Evolutionary conservation across 129 eudicot species (phyloP).

Genomic region (Artemisia tridentata): DNA sequence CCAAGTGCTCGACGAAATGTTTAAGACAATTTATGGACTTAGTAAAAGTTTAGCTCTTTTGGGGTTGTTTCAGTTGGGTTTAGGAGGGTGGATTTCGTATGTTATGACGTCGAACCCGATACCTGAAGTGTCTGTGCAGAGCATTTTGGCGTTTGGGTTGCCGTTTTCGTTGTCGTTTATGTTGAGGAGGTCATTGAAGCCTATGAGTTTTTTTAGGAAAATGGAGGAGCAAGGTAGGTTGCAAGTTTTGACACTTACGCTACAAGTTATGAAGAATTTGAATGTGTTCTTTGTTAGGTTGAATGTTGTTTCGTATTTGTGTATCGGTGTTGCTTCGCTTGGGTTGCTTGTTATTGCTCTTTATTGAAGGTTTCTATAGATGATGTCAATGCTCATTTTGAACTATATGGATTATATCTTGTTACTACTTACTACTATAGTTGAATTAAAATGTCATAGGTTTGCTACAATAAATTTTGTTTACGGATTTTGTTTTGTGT

Average conservation of each 20-base stretch:
- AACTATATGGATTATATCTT: background rate
- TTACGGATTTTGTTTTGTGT: slow-evolving; percentile 15
- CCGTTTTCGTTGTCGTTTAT: slow-evolving; percentile 69
- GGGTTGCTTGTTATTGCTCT: slow-evolving; percentile 49
- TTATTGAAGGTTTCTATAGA: slow-evolving; percentile 29
- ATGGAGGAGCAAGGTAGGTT: slow-evolving; percentile 84
- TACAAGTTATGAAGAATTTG: slow-evolving; percentile 69
- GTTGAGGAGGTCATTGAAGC: slow-evolving; percentile 67
- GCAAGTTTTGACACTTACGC: slow-evolving; percentile 71
- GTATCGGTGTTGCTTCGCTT: slow-evolving; percentile 63
- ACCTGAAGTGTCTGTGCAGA: slow-evolving; percentile 49
- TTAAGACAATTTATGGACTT: slow-evolving; percentile 51
- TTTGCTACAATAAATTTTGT: slow-evolving; percentile 22
- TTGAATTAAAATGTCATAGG: slow-evolving; percentile 14
- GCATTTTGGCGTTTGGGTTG: slow-evolving; percentile 62
- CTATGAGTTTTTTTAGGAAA: slow-evolving; percentile 67
- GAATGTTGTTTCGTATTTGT: slow-evolving; percentile 59
- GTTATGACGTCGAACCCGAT: slow-evolving; percentile 30
- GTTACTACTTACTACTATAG: slow-evolving; percentile 14
- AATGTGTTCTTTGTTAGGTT: slow-evolving; percentile 58
- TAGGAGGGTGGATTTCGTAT: slow-evolving; percentile 74
- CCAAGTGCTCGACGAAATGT: slow-evolving; percentile 58
- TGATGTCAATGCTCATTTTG: no score
- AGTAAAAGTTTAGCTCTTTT: slow-evolving; percentile 64
- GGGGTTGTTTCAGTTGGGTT: slow-evolving; percentile 60